phyloP scores from a whole-genome alignment of 2,329 filamentous ascomycete species.

The Phoma sp. region DNA sequence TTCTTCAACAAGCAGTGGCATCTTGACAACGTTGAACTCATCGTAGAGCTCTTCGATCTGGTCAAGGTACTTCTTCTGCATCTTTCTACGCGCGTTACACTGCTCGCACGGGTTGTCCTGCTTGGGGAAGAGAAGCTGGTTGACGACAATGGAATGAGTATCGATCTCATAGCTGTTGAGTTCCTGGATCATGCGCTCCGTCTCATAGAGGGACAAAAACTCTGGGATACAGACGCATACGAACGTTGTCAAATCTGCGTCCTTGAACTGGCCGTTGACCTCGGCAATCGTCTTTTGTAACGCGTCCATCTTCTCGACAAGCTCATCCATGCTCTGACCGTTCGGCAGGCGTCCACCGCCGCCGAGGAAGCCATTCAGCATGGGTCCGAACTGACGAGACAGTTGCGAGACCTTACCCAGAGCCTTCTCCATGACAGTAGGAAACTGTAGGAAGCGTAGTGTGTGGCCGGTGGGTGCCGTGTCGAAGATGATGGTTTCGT shows the following conservation, averaged over 20 bases:
- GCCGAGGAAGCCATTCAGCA: conserved; percentile 92
- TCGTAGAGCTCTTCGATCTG: conserved; percentile 99
- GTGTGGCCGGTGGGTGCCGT: conserved; percentile 98
- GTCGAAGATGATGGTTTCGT: conserved; percentile 99
- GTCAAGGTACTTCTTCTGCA: conserved; percentile 99
- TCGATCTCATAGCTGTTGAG: conserved; percentile 92
- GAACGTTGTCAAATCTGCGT: conserved; percentile 93
- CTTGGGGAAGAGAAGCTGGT: conserved; percentile 94
- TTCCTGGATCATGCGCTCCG: conserved; percentile 99
- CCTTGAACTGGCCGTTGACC: conserved; percentile 98
- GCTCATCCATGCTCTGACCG: conserved; percentile 89
- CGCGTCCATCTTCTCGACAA: conserved; percentile 93
- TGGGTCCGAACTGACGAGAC: conserved; percentile 91
- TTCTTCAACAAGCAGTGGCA: conserved; percentile 95
- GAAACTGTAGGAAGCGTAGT: conserved; percentile 97
- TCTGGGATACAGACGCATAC: conserved; percentile 98
- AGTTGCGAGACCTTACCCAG: conserved; percentile 96
- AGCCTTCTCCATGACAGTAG: conserved; percentile 96
- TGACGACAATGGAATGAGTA: conserved; percentile 96
- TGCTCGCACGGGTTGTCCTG: conserved; percentile 87
- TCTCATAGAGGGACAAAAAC: conserved; percentile 96
- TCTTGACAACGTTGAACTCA: conserved; percentile 98
- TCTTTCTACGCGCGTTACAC: conserved; percentile 91
- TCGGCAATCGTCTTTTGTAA: conserved; percentile 92
- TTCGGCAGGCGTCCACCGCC: conserved; percentile 79